phyloP scores from a whole-genome alignment of 208 protist genomes.

The Trichomonas tenax region DNA sequence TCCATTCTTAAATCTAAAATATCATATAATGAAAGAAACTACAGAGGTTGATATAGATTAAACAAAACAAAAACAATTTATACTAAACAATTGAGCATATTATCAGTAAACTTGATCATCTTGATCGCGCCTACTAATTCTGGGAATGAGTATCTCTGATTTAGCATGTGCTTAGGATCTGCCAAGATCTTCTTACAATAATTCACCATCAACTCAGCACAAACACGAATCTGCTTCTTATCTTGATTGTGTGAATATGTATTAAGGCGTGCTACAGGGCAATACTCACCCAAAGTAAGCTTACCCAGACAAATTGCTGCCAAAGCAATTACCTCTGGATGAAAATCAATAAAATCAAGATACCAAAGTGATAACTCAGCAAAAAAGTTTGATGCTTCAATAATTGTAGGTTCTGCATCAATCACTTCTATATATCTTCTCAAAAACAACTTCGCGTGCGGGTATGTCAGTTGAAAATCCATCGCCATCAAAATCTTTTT shows the following conservation, averaged over 20 bases:
- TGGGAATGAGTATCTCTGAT: not conserved
- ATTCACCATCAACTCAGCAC: not conserved
- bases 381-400: not conserved
- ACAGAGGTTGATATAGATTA: not conserved
- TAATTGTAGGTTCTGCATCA: not conserved
- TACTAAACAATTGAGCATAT: not conserved
- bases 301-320: not conserved
- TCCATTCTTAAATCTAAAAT: too few relatives aligned
- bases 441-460: not conserved
- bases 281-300: not conserved
- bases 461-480: not conserved
- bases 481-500: not conserved
- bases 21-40: too few relatives aligned
- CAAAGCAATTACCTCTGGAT: not conserved
- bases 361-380: not conserved
- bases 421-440: not conserved
- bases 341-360: not conserved
- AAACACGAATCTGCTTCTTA: not conserved
- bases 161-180: not conserved
- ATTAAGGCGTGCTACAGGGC: not conserved
- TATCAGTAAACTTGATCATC: not conserved
- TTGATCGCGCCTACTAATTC: not conserved
- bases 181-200: not conserved
- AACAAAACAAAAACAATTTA: not conserved
- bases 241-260: not conserved